These are phyloP conservation scores for Arthrobotrys conoides DNA, from an alignment of 2,329 filamentous ascomycete species.

Conservation along the genomic window DNA sequence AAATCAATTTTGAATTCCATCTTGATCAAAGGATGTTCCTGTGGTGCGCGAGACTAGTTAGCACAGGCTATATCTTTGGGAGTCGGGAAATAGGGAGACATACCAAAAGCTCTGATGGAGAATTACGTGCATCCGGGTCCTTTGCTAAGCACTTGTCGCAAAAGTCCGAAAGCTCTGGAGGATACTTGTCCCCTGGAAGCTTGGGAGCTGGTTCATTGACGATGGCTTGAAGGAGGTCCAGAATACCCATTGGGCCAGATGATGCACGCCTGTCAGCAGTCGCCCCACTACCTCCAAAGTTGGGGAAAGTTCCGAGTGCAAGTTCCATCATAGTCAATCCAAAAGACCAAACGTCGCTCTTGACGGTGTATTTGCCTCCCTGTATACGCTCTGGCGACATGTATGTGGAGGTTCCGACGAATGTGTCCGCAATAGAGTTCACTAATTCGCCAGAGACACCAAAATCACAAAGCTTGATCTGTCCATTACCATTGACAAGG, in stretches of 20 bases:
- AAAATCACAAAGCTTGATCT: constrained; percentile 98
- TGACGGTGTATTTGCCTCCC: constrained; percentile 95
- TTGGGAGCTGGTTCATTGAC: constrained; percentile 95
- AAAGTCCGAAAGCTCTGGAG: constrained; percentile 93
- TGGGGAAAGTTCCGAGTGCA: constrained; percentile 93
- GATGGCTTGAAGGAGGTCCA: constrained; percentile 96
- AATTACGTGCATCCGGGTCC: constrained; percentile 87
- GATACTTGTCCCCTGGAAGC: constrained; percentile 97
- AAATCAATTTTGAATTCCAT: constrained; percentile 47
- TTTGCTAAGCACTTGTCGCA: constrained; percentile 96
- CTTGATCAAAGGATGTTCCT: constrained; percentile 52
- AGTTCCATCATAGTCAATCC: constrained; percentile 96
- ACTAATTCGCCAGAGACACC: constrained; percentile 98
- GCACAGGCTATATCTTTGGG: background rate
- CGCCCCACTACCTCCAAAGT: constrained; percentile 80
- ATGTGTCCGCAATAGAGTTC: constrained; percentile 97
- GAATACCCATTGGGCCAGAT: constrained; percentile 86
- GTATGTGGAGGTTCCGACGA: constrained; percentile 98
- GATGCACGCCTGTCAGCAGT: constrained; percentile 73
- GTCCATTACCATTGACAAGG: constrained; percentile 90
- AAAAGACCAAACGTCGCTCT: constrained; percentile 99
- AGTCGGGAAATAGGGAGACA: background rate
- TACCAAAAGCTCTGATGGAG: constrained; percentile 86
- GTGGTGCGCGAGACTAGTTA: background rate
- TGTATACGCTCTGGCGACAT: constrained; percentile 99